phyloP scores from a whole-genome alignment of 2,329 filamentous ascomycete genomes.

The Calonectria pseudoreteaudii region DNA sequence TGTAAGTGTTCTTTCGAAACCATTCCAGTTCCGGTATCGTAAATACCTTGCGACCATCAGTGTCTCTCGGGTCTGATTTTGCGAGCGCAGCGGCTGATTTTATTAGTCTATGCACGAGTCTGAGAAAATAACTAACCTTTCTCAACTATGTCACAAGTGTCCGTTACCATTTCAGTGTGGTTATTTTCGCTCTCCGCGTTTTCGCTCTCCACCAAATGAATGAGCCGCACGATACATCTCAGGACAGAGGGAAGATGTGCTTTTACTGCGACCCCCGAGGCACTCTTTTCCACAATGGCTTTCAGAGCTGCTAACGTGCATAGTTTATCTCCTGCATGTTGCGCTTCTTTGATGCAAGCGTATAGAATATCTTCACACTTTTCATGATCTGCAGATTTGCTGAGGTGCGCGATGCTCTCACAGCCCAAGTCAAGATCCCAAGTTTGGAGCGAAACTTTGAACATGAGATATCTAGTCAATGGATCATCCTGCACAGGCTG shows the following conservation, averaged over 20 bases:
- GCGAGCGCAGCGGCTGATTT: conserved; percentile 43
- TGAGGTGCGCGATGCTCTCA: conserved; percentile 73
- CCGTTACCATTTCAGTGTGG: conserved; percentile 48
- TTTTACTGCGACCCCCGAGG: conserved; percentile 29
- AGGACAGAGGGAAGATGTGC: conserved; percentile 52
- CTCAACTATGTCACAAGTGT: conserved; percentile 66
- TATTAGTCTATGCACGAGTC: conserved; percentile 23
- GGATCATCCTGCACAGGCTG: conserved; percentile 68
- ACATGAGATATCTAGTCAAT: conserved; percentile 79
- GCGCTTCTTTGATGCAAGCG: conserved; percentile 83
- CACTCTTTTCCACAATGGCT: conserved; percentile 45
- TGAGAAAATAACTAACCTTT: conserved; percentile 47
- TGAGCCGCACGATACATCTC: conserved; percentile 65
- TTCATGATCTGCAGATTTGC: conserved; percentile 62
- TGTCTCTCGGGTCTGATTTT: conserved; percentile 51
- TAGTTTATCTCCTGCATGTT: conserved; percentile 70
- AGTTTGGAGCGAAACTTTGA: conserved; percentile 74
- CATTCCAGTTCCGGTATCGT: conserved; percentile 78
- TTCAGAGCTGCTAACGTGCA: conserved; percentile 61
- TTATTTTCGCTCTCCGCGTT: conserved; percentile 21
- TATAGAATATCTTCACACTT: conserved; percentile 72
- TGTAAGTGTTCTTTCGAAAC: conserved; percentile 88
- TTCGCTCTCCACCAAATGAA: conserved; percentile 56
- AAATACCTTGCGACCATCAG: conserved; percentile 63
- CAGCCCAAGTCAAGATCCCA: conserved; percentile 69